Evolutionary conservation across 2,329 filamentous ascomycete genomes (phyloP).

Genomic region (Sarocladiaceae sp.): DNA sequence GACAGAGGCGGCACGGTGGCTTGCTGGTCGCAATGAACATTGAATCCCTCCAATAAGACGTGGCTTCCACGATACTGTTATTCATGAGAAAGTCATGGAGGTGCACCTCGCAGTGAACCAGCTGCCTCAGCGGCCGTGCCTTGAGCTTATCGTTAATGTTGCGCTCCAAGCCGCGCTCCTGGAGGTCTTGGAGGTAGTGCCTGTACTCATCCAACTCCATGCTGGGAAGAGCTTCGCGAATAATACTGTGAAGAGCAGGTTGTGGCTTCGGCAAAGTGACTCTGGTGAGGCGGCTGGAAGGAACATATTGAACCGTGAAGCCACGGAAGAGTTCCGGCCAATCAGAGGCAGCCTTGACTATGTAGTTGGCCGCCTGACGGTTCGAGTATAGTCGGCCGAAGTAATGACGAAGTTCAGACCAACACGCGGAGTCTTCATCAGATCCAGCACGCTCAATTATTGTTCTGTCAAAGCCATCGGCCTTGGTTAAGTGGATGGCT

Average conservation of each 20-base stretch:
- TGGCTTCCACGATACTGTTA: constrained; percentile 1
- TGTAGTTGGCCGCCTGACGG: too few relatives aligned
- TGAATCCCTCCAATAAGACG: constrained; percentile 25
- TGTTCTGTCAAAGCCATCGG: too few relatives aligned
- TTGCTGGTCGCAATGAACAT: constrained; percentile 38
- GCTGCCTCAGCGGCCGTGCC: constrained; percentile 16
- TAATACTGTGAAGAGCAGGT: too few relatives aligned
- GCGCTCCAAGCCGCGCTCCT: background rate
- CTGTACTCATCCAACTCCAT: background rate
- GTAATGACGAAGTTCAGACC: background rate
- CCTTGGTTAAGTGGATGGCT: too few relatives aligned
- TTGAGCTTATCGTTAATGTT: constrained; percentile 17
- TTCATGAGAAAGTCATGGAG: constrained; percentile 22
- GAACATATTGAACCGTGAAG: background rate
- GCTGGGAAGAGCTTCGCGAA: background rate
- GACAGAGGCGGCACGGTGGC: constrained; percentile 33
- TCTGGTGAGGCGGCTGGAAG: background rate
- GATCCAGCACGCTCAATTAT: too few relatives aligned
- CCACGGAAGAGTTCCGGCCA: background rate
- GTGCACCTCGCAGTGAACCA: constrained; percentile 32
- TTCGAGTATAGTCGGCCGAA: background rate
- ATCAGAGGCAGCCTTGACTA: constrained; percentile 6
- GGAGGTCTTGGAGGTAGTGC: background rate
- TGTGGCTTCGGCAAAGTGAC: constrained; percentile 14
- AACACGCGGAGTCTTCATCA: background rate